Evolutionary conservation across 768 basidiomycete genomes (phyloP), one percentile per base, ranked within the genome.

Genomic region (Baorangia bicolor): DNA sequence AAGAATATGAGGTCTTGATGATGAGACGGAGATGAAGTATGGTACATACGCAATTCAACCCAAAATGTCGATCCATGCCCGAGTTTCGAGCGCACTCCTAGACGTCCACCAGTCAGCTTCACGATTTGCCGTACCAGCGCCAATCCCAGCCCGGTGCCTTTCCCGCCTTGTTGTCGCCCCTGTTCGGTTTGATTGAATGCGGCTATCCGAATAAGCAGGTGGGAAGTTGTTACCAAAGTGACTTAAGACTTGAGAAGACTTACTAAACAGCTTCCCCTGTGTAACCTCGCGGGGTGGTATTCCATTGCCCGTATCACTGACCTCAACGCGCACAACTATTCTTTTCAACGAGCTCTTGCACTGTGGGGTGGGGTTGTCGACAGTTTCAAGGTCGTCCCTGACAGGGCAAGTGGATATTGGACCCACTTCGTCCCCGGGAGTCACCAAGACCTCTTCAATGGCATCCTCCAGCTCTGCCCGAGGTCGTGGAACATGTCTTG

Each of bases 61-160:
- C 92, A 94, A 74, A 94, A 95, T 35, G 87, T 92, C 34, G 87
- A 90, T 16, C 94, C 94, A 61, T 82, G 76, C 9, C 81, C 80
- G 1, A 81, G 73, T 67, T 85, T 82, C 18, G 82, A 84, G 57
- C 72, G 74, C n/a, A 87, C 79, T n/a, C 86, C 90, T 28, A 91
- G 73, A 47, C 90, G 79, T 20, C 90, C 90, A 39, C 86, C 85
- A 47, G 81, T 85, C 38, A 90, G 72, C 63, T 85, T 87, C 61
- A 92, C 87, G 41, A 92, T 92, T 60, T 88, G 86, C 44, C 88
- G 79, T 42, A 90, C 88, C 7, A 92, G 76, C 2, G 90, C 89
- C 20, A 92, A 66, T 23, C 90, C 89, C 12, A 92, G 72, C 8
- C 90, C 90, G 0, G 89, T 86, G 4, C 85, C 85, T 68, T 86